Conservation (phyloP, 768 basidiomycete species). For the Leucocoprinus leucothites region DNA sequence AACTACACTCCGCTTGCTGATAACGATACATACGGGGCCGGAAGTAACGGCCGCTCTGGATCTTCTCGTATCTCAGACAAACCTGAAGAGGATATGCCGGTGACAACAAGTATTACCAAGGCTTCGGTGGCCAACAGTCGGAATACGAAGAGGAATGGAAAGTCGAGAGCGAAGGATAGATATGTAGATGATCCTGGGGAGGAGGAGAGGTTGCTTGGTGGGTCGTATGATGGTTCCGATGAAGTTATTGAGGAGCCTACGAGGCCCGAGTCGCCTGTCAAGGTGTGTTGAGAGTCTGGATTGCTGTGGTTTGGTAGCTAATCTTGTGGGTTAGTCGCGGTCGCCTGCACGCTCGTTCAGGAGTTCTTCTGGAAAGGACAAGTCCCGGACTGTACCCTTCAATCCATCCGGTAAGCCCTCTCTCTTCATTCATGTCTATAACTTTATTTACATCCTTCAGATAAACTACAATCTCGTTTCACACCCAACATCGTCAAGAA, state of each 20-base stretch:
- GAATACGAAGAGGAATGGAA: constrained; percentile 30
- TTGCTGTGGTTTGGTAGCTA: neutral
- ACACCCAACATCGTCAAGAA: constrained; percentile 93
- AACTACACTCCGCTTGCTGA: constrained; percentile 44
- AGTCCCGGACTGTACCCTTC: constrained; percentile 77
- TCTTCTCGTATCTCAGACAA: constrained; percentile 15
- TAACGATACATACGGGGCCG: constrained; percentile 10
- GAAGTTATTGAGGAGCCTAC: constrained; percentile 24
- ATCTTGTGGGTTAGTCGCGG: constrained; percentile 14
- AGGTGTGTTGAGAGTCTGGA: constrained; percentile 17
- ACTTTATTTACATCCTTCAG: constrained; percentile 30
- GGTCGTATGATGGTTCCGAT: constrained; percentile 34
- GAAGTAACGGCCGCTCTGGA: constrained; percentile 1
- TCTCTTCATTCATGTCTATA: neutral
- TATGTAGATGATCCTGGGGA: constrained; percentile 68
- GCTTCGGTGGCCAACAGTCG: constrained; percentile 19
- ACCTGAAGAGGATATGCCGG: constrained; percentile 16
- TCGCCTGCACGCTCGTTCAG: constrained; percentile 23
- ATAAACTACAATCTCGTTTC: constrained; percentile 67
- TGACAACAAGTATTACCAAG: constrained; percentile 19
- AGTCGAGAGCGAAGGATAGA: constrained; percentile 41
- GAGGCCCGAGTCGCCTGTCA: constrained; percentile 1
- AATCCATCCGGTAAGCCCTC: constrained; percentile 51
- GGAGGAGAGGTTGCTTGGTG: constrained; percentile 47
- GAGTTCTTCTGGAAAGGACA: constrained; percentile 48